Evolutionary conservation across 2,329 filamentous ascomycete genomes (phyloP), one percentile per base, ranked within the genome.

Genomic region (Cladosporium sp.): DNA sequence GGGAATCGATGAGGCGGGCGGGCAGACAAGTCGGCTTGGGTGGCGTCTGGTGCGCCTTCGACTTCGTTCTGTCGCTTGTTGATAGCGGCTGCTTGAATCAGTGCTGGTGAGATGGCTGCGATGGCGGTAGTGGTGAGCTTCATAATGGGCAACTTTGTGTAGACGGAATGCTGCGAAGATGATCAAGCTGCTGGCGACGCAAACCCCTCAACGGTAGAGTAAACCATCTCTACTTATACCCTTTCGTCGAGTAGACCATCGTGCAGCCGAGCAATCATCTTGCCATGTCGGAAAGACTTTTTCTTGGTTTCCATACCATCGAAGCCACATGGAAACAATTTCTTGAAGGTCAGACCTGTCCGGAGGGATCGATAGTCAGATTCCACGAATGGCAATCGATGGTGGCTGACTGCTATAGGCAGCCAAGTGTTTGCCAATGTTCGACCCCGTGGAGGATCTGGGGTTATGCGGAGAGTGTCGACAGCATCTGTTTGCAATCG

Each of bases 31-130:
- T 58, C 54, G n/a, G 54, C n/a, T 39, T 58, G 54, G 32, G 54
- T 58, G 23, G 54, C 54, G 18, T 58, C 54, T 34, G 54, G 54
- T 16, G 21, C 54, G 54, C 54, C 54, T 58, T 58, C 54, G 54
- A 58, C 54, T 34, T 58, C 54, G 30, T 58, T 58, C 21, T 58
- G 54, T 34, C 54, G 54, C 54, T 58, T 58, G 32, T 39, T 58
- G 32, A 58, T 58, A 14, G 54, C 54, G 23, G 32, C 54, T 58
- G 54, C 54, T 58, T 58, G 54, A n/a, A 58, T 32, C 54, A 58
- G 30, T 10, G 54, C 54, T 13, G 54, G 54, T 8, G 54, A 58
- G 32, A 58, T 36, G 21, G 54, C 32, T n/a, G 54, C 54, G 54
- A 58, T 23, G 32, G 54, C 54, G 34, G 54, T 58, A 7, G 54